Base-by-base conservation (phyloP, 352 stramenopile genomes). In the Phytophthora colocasiae region DNA sequence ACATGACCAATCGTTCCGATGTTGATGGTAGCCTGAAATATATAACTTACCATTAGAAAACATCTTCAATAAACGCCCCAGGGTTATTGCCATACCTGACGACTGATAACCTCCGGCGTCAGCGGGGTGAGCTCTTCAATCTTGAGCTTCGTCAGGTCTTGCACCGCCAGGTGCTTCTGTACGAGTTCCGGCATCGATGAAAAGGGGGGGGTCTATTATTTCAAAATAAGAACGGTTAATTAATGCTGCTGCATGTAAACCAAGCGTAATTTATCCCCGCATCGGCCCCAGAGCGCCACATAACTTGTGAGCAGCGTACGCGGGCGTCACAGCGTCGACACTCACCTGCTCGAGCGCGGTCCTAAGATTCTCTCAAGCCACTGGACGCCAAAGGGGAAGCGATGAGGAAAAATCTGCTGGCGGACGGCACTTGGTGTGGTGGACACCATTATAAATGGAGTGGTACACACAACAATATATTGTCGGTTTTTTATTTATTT, bases 1-100 rank as follows among this genome's bases (percentile, higher is more conserved):
- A 99, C 98, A 76, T 99, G 98, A 43, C 98, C 98, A 77, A 99
- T 99, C 26, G 98, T 99, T 58, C 98, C 91, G 67, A 99, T 99
- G 84, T 99, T 99, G 77, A 99, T 99, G 38, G 98, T 99, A 11
- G 98, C 98, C 84, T 73, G 26, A 31, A 53, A 9, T 19, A 59
- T 51, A 4, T 36, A 47, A 43, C 8, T 26, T 22, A 3, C 22
- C 43, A 22, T 44, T 27, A 43, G 34, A 39, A 62, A 19, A 43
- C n/a, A 22, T n/a, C n/a, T 22, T 43, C 22, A 22, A 22, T n/a
- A 43, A 5, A 12, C 31, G 14, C 31, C 31, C 31, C 4, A 14
- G 31, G 31, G 31, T 12, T 36, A 36, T 36, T 4, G 27, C 47
- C 50, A 15, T 8, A 72, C 64, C 52, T 93, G 85, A 63, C 89